A percentile compares a stretch with the other conserved stretches of the same genome.
phyloP scores from a whole-genome alignment of 176 grass and related monocot species.

The Juncus inflexus region DNA sequence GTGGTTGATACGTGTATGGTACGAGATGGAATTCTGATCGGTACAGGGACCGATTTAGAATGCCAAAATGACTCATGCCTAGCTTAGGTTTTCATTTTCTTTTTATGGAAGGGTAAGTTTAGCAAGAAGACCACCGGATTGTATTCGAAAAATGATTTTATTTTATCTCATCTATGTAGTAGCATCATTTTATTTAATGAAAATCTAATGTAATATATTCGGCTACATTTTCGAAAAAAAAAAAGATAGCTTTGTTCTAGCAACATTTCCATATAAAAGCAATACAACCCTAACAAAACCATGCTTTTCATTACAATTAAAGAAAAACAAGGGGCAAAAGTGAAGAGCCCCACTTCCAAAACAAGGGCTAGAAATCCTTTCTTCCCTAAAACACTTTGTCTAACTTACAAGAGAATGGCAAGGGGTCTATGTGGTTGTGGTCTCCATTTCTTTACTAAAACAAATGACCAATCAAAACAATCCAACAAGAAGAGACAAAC shows the following conservation, averaged over 20 bases:
- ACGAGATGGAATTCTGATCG: too few relatives aligned
- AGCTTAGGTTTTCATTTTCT: too few relatives aligned
- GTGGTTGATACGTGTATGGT: too few relatives aligned
- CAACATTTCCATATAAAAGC: not conserved
- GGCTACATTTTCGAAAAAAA: too few relatives aligned
- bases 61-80: too few relatives aligned
- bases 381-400: not conserved
- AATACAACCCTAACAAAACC: not conserved
- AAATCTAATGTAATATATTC: too few relatives aligned
- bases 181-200: too few relatives aligned
- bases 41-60: too few relatives aligned
- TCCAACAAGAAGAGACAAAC: conserved; percentile 27
- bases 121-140: too few relatives aligned
- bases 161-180: too few relatives aligned
- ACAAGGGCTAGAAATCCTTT: not conserved
- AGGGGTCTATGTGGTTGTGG: not conserved
- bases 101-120: too few relatives aligned
- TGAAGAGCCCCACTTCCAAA: not conserved
- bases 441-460: conserved; percentile 15
- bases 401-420: conserved; percentile 4
- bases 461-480: conserved; percentile 10
- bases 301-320: conserved; percentile 1
- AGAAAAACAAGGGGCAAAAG: not conserved
- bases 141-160: too few relatives aligned
- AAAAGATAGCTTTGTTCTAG: not conserved